Evolutionary conservation across 768 basidiomycete genomes (phyloP), one percentile per base, ranked within the genome.

Genomic region (Kockovaella imperatae): DNA sequence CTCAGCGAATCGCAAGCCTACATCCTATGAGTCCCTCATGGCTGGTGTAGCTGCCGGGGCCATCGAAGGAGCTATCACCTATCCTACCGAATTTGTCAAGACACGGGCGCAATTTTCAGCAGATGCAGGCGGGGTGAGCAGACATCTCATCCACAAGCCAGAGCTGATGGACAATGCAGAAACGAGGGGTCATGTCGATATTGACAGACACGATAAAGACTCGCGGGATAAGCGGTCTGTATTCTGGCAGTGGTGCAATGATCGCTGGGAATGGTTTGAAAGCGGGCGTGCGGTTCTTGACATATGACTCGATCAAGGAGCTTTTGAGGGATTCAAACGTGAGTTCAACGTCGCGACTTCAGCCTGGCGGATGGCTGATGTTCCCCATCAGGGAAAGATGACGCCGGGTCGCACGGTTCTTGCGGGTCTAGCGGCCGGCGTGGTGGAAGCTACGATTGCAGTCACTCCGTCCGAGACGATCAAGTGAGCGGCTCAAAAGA

Each of bases 381-480:
- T 20, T 18, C n/a, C 14, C 15, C 3, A n/a, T 48, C 47, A 93
- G 87, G 89, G 90, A 15, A 88, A 88, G 77, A 81, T 93, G 35
- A 84, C 79, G 52, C 80, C 89, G 0, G 82, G 86, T 10, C 74
- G 82, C 21, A 90, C 51, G 3, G 48, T 53, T 45, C 35, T 60
- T 67, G 74, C 74, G 13, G 74, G 74, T 14, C 57, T 75, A 13
- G 72, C 64, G 36, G 90, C 90, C 1, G 90, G 90, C 1, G 79
- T 88, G 80, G 82, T 75, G 62, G 90, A 95, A 67, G 87, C 90
- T 0, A 67, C 91, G 21, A 78, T 93, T 45, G 90, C 90, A 1
- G 90, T 96, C 5, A 95, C 90, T 0, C 90, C 90, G 3, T 88
- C 87, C 15, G 90, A 95, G 70, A 93, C 90, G 1, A 91, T 93